Evolutionary conservation across 1,284 basidiomycete genomes (phyloP), one percentile per base, ranked within the genome.

Genomic region (Apiotrichum sp.): DNA sequence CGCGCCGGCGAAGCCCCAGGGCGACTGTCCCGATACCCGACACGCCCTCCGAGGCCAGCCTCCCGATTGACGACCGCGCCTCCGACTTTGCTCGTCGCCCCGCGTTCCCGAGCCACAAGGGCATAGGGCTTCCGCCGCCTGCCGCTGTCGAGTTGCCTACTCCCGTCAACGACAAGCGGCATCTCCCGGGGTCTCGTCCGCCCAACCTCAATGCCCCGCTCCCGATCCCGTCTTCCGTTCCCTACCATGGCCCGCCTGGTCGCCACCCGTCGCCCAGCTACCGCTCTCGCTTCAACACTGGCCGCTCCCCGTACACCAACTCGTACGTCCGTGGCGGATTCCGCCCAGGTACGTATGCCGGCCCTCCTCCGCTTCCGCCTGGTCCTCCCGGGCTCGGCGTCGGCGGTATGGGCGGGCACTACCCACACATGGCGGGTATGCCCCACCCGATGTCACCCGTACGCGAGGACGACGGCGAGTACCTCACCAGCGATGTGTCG

Each of bases 91-190:
- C 29, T 29, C 29, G 29, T 29, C 29, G 29, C 14, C 48, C 48
- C 3, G 38, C 48, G 16, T 50, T 50, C 39, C 48, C 38, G 49
- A 14, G 22, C 31, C 38, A 34, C 40, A 58, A 14, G 70, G 71
- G 4, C 52, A 67, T 29, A 5, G 10, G 32, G 6, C 31, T 34
- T 31, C 49, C 49, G 40, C 31, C 49, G 4, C 73, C 73, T 52
- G 63, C 62, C 39, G 66, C 65, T n/a, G 62, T 77, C 42, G 63
- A 70, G 59, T 51, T 74, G 16, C 75, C 75, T 16, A 73, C 73
- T 31, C 75, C 75, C 11, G 68, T 77, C 41, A 58, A 63, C 38
- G 57, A 58, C 44, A 52, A 44, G 40, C 40, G 34, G 11, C 46
- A 39, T 32, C 45, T 32, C 2, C 46, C 46, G 14, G 38, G 34